Percentiles rank a stretch among this genome's conserved stretches.
Conservation (phyloP, 1,284 basidiomycete species). For the Cystobasidium sp. region DNA sequence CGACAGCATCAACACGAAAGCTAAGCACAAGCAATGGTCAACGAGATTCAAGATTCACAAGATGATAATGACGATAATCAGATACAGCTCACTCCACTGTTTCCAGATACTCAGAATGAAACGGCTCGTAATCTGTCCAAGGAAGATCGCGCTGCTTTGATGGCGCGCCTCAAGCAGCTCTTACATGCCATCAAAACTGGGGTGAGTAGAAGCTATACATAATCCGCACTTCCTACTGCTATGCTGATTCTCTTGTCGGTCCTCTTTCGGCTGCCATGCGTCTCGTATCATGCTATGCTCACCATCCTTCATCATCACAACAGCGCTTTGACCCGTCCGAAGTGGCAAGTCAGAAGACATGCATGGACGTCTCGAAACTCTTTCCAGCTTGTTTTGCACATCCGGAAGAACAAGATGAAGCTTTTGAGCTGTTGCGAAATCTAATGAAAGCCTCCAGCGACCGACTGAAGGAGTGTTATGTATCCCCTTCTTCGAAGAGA, state of each 20-base stretch:
- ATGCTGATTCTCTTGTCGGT: no score
- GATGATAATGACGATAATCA: neutral
- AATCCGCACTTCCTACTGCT: no score
- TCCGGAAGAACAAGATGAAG: constrained; percentile 9
- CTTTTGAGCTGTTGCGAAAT: neutral
- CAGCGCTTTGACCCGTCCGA: constrained; percentile 27
- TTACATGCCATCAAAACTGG: neutral
- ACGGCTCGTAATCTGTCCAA: constrained; percentile 18
- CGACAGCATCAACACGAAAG: no score
- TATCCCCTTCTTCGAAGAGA: neutral
- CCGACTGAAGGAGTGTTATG: constrained; percentile 5
- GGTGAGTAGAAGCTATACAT: neutral
- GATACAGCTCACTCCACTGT: constrained; percentile 2
- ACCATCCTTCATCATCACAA: neutral
- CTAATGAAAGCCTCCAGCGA: neutral
- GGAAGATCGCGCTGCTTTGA: neutral
- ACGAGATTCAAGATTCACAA: neutral
- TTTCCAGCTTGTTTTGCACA: constrained; percentile 16
- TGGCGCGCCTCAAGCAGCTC: constrained; percentile 1
- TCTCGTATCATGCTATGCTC: neutral
- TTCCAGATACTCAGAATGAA: constrained; percentile 31
- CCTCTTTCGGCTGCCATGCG: no score
- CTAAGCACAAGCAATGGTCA: neutral
- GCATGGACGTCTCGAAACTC: constrained; percentile 8
- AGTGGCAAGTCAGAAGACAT: constrained; percentile 1